These are phyloP conservation scores for Kernera saxatilis DNA, from an alignment of 345 rosid species.

Conservation along the genomic window DNA sequence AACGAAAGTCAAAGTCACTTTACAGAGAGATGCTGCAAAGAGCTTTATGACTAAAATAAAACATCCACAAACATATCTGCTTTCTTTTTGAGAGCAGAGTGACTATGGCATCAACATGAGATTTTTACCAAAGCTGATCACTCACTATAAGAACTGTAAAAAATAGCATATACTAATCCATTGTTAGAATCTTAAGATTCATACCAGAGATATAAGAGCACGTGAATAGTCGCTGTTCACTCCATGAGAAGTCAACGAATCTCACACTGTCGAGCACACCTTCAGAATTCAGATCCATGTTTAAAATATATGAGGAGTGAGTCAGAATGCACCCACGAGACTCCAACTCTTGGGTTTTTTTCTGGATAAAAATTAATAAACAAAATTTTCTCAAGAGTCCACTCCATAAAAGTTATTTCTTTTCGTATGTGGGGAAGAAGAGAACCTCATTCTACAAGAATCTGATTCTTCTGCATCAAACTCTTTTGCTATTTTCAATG, in stretches of 20 bases:
- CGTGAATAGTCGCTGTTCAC: constrained; percentile 17
- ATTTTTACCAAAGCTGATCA: constrained; percentile 9
- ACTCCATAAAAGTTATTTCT: constrained; percentile 29
- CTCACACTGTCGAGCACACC: constrained; percentile 9
- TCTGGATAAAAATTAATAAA: constrained; percentile 50
- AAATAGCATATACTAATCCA: constrained; percentile 7
- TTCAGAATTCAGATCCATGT: constrained; percentile 20
- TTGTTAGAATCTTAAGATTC: constrained; percentile 14
- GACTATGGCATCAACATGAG: constrained; percentile 16
- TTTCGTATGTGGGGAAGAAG: constrained; percentile 39
- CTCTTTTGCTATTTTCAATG: constrained; percentile 40
- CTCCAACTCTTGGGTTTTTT: constrained; percentile 3
- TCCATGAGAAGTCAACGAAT: constrained; percentile 32
- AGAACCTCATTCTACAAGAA: constrained; percentile 62
- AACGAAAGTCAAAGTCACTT: constrained; percentile 32
- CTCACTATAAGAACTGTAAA: neutral
- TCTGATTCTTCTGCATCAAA: constrained; percentile 51
- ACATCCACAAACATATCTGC: constrained; percentile 21
- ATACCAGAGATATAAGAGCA: constrained; percentile 2
- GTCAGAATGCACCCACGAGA: constrained; percentile 38
- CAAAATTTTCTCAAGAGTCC: constrained; percentile 39
- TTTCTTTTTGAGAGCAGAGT: constrained; percentile 12
- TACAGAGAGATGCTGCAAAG: constrained; percentile 22
- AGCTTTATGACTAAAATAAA: constrained; percentile 25
- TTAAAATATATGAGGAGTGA: constrained; percentile 22